A percentile compares a stretch with the other conserved stretches of the same genome.
phyloP scores from a whole-genome alignment of 2,329 filamentous ascomycete species.

The Neopestalotiopsis clavispora region DNA sequence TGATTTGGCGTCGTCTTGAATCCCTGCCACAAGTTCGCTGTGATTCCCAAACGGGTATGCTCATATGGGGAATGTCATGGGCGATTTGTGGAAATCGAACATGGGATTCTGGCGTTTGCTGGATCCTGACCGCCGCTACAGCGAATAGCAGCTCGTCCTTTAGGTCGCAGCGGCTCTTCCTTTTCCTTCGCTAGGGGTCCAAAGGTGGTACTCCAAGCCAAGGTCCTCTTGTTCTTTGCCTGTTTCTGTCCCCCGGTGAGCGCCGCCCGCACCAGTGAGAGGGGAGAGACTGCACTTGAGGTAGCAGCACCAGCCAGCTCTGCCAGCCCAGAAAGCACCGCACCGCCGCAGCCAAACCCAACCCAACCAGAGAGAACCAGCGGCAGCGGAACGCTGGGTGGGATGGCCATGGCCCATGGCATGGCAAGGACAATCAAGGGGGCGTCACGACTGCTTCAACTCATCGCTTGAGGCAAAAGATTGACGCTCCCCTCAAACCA shows the following conservation, averaged over 20 bases:
- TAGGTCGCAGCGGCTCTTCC: conserved; percentile 3
- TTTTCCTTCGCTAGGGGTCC: conserved; percentile 5
- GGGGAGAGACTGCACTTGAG: neutral
- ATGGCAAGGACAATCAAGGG: neutral
- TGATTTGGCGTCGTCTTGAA: neutral
- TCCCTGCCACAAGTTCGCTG: neutral
- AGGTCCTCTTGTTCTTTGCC: neutral
- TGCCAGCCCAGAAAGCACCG: neutral
- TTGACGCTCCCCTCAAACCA: neutral
- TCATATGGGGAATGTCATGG: conserved; percentile 8
- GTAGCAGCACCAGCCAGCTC: too few species aligned
- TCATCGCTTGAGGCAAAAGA: conserved; percentile 7
- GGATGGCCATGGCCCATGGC: too few species aligned
- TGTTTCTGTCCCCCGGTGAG: neutral
- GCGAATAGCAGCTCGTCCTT: conserved; percentile 7
- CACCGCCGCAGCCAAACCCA: too few species aligned
- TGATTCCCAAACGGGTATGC: neutral
- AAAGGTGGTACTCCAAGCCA: neutral
- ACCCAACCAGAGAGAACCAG: neutral
- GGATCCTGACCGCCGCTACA: neutral
- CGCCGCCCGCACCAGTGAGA: neutral
- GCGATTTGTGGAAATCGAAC: neutral
- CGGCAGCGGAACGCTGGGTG: neutral
- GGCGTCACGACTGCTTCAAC: conserved; percentile 7
- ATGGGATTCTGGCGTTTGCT: neutral